Evolutionary conservation across 176 grass and related monocot genomes (phyloP).

Genomic region (Bromus sterilis): DNA sequence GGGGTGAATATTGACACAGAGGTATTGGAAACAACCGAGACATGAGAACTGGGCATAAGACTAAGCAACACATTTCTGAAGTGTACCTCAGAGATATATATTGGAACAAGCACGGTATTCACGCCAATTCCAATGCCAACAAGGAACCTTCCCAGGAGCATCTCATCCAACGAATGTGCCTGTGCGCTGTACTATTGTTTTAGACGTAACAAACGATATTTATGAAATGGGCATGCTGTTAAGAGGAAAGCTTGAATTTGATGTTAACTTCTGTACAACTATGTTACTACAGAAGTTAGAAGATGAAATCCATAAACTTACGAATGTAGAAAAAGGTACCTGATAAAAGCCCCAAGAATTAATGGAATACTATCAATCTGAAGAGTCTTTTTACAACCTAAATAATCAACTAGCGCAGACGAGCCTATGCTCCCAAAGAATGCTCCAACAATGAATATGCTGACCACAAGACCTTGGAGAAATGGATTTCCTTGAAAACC

Average conservation of each 20-base stretch:
- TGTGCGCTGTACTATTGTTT: slow-evolving; percentile 52
- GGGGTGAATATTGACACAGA: neutral
- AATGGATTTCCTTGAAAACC: slow-evolving; percentile 90
- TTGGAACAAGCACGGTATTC: slow-evolving; percentile 89
- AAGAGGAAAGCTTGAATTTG: slow-evolving; percentile 1
- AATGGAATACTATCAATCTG: slow-evolving; percentile 81
- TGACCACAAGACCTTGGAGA: slow-evolving; percentile 94
- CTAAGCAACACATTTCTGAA: slow-evolving; percentile 20
- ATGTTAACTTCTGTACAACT: neutral
- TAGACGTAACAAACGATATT: slow-evolving; percentile 12
- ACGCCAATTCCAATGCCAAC: slow-evolving; percentile 90
- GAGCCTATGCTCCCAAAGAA: slow-evolving; percentile 84
- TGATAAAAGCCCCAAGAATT: slow-evolving; percentile 82
- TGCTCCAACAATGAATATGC: slow-evolving; percentile 94
- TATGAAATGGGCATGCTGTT: neutral
- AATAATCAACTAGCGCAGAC: slow-evolving; percentile 72
- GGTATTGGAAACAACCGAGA: neutral
- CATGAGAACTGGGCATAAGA: neutral
- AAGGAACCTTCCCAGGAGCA: slow-evolving; percentile 96
- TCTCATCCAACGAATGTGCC: slow-evolving; percentile 77
- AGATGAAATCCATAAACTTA: slow-evolving; percentile 15
- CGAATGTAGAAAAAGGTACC: slow-evolving; percentile 35
- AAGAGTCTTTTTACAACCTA: slow-evolving; percentile 89
- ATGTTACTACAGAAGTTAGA: neutral
- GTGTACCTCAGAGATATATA: slow-evolving; percentile 89